phyloP scores from a whole-genome alignment of 495 filamentous ascomycete genomes.

The Lasiosphaeria hispida region DNA sequence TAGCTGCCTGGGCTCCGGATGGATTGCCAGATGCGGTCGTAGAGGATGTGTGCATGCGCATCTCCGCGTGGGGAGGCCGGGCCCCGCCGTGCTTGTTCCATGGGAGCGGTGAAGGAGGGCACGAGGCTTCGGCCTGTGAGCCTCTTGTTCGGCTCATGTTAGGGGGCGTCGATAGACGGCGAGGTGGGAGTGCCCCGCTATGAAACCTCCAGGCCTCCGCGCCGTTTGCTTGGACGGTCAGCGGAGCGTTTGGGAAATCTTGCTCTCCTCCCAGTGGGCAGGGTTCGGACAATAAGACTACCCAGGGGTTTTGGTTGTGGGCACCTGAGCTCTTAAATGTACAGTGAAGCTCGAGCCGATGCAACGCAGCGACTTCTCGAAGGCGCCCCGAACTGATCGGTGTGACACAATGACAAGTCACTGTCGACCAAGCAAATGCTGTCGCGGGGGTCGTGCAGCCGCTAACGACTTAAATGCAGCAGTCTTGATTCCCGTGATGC shows the following conservation, averaged over 20 bases:
- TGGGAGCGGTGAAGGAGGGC: background rate
- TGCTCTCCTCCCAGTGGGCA: too few species aligned
- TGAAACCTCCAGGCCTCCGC: too few species aligned
- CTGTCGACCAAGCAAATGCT: background rate
- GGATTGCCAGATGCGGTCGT: background rate
- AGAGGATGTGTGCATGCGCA: background rate
- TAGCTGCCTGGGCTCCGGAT: background rate
- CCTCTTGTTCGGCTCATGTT: too few species aligned
- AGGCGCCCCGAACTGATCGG: too few species aligned
- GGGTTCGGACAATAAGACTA: too few species aligned
- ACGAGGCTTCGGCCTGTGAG: background rate
- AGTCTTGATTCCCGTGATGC: background rate
- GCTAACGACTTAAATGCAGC: background rate
- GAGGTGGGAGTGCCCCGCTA: background rate
- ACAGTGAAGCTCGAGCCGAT: too few species aligned
- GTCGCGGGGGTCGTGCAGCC: background rate
- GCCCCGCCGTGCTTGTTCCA: background rate
- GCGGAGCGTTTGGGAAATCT: too few species aligned
- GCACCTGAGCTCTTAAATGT: too few species aligned
- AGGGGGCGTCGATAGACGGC: background rate
- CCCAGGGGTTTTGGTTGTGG: too few species aligned
- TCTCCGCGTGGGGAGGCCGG: slow-evolving; percentile 4
- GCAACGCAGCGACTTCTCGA: too few species aligned
- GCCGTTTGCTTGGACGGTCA: too few species aligned
- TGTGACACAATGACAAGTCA: too few species aligned